Conservation (phyloP, 768 basidiomycete genomes). For the Macrocybe gigantea region DNA sequence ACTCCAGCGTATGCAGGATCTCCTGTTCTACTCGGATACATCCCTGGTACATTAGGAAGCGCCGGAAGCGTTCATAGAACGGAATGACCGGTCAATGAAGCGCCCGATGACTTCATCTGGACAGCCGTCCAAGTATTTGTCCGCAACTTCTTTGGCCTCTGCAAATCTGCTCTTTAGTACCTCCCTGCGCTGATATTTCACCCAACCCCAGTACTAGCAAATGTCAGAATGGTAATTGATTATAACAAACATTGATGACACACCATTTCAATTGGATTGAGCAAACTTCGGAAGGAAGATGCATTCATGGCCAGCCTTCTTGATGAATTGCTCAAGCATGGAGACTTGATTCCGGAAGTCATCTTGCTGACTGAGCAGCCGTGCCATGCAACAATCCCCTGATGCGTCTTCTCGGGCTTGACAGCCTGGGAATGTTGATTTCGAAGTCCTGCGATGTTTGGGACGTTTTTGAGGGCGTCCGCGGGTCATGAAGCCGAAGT, state of each 20-base stretch:
- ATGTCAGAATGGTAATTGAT: not conserved
- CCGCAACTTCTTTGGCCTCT: constrained; percentile 20
- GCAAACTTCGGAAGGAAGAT: constrained; percentile 36
- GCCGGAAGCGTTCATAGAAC: constrained; percentile 22
- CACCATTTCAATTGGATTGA: constrained; percentile 42
- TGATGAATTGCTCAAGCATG: constrained; percentile 24
- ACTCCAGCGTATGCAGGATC: too few species aligned
- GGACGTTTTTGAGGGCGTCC: constrained; percentile 25
- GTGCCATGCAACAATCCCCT: constrained; percentile 27
- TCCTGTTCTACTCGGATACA: too few species aligned
- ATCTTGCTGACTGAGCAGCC: constrained; percentile 30
- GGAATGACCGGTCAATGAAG: constrained; percentile 15
- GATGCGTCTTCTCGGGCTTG: constrained; percentile 29
- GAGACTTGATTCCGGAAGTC: constrained; percentile 32
- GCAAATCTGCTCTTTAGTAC: constrained; percentile 23
- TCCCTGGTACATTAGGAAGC: too few species aligned
- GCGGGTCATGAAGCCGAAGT: constrained; percentile 17
- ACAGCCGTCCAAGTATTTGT: constrained; percentile 25
- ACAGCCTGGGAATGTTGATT: constrained; percentile 34
- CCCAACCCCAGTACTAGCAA: constrained; percentile 28
- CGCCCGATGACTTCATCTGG: constrained; percentile 24
- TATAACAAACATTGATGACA: constrained; percentile 3
- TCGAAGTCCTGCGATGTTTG: constrained; percentile 19
- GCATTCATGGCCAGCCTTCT: constrained; percentile 24
- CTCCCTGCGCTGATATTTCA: constrained; percentile 27